These are phyloP conservation scores for Curvularia spicifera DNA, from an alignment of 2,329 filamentous ascomycete species.

Conservation along the genomic window DNA sequence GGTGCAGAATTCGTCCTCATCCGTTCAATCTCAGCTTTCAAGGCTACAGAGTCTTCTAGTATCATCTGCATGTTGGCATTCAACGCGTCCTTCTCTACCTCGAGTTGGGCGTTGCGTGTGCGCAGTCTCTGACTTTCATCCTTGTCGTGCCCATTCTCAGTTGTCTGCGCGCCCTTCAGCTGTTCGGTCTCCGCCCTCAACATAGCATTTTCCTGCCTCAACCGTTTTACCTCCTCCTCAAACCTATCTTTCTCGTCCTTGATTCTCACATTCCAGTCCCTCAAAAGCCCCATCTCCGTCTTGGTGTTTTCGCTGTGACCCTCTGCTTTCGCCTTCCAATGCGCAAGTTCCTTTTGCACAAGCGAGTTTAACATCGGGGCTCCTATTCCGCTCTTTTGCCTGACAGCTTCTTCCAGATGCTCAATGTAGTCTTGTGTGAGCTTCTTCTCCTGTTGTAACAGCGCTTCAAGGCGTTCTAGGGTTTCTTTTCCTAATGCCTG, in stretches of 20 bases:
- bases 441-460: constrained; percentile 3
- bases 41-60: background rate
- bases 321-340: constrained; percentile 5
- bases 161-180: background rate
- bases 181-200: background rate
- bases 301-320: constrained; percentile 1
- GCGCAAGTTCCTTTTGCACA: background rate
- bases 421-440: constrained; percentile 6
- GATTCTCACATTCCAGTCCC: constrained; percentile 4
- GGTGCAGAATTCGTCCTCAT: background rate
- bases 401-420: constrained; percentile 7
- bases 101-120: constrained; percentile 1
- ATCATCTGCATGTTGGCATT: background rate
- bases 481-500: constrained; percentile 6
- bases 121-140: constrained; percentile 1
- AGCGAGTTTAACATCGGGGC: background rate
- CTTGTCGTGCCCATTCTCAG: background rate
- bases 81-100: constrained; percentile 1
- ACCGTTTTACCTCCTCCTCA: background rate
- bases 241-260: constrained; percentile 1
- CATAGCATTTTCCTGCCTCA: background rate
- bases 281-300: constrained; percentile 6
- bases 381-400: background rate
- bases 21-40: background rate
- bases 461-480: constrained; percentile 1